Base-by-base conservation (phyloP, 148 eudicot genomes). In the Nepenthes mirabilis region DNA sequence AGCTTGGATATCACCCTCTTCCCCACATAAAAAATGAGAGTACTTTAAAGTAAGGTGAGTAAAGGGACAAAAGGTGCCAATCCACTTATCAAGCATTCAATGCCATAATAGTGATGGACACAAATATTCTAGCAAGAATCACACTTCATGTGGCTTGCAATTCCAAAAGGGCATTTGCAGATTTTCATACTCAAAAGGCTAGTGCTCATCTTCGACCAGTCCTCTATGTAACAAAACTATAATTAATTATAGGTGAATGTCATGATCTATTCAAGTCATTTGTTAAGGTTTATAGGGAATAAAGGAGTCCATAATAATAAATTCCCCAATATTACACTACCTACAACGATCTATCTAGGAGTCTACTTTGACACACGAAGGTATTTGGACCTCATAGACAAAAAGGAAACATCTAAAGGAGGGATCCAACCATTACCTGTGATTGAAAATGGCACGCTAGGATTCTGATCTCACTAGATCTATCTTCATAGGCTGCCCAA, bases 201-300 rank as follows among this genome's bases (percentile, higher is more conserved):
- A 62, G 95, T 91, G 75, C 97, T 91, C 77, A 70, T 77, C 70
- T 91, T 95, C 76, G 83, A 45, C 97, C 97, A 54, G 93, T 91
- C 79, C 95, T 91, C 84, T 83, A 93, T 68, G 95, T 95, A 65
- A 85, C 86, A 83, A 91, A 85, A 60, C 97, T 91, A 76, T 52
- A 67, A 66, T 4, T 40, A 3, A 33, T 1, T 34, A 10, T 2
- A 32, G 13, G 37, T 32, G 3, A 34, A 55, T 55, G 14, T 33
- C 33, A 55, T 55, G 36, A 34, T 33, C 58, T 34, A 34, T 23
- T 23, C 23, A 23, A 23, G 33, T 33, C 4, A 6, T 33, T 55
- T 55, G 12, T 9, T 11, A 33, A 54, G 33, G 57, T 4, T 2
- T 14, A 3, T 54, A 54, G 35, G 23, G 6, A 34, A 54, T 1